Conservation (phyloP, 202 grass and related monocot genomes). For the Saccharum hybrid region DNA sequence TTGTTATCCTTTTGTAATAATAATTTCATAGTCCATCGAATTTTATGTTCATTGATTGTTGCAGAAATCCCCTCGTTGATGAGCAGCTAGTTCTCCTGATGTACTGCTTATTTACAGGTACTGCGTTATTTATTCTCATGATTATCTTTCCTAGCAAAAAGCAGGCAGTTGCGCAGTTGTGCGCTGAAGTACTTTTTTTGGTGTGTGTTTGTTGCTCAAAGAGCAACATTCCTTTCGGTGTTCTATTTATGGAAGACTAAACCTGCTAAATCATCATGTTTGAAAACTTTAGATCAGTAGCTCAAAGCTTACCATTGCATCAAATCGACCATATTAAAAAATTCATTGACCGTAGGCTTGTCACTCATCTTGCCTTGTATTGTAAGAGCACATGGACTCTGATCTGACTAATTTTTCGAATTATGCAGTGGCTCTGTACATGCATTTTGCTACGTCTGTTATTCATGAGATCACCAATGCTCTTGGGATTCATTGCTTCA, state of each 20-base stretch:
- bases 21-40: slow-evolving; percentile 13
- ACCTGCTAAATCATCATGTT: slow-evolving; percentile 10
- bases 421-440: slow-evolving; percentile 77
- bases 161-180: neutral
- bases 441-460: slow-evolving; percentile 97
- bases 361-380: neutral
- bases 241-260: slow-evolving; percentile 6
- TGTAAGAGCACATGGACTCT: neutral
- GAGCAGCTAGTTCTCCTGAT: slow-evolving; percentile 89
- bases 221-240: neutral
- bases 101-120: slow-evolving; percentile 93
- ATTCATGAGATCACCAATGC: slow-evolving; percentile 96
- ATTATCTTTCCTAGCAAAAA: slow-evolving; percentile 6
- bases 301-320: neutral
- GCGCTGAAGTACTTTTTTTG: neutral
- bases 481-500: slow-evolving; percentile 96
- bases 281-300: slow-evolving; percentile 9
- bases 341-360: neutral
- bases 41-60: slow-evolving; percentile 46
- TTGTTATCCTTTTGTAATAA: neutral
- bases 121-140: slow-evolving; percentile 37
- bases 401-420: slow-evolving; percentile 23
- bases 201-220: neutral
- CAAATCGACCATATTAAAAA: neutral
- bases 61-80: slow-evolving; percentile 81